Base-by-base conservation (phyloP, 2,329 filamentous ascomycete genomes). In the Xylariaceae sp. region DNA sequence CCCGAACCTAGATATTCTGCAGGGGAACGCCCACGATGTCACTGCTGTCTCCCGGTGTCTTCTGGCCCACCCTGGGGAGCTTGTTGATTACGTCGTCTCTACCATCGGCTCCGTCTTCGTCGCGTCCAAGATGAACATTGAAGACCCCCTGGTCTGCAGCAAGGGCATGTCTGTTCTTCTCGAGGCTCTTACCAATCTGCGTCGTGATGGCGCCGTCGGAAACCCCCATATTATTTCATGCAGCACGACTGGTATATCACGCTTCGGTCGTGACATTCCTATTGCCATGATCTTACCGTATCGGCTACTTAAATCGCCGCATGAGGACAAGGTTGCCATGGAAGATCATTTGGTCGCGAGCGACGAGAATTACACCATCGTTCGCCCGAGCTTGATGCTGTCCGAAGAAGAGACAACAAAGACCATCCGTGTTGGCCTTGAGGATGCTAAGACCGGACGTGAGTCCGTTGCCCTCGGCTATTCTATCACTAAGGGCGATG, bases 251-350 rank as follows among this genome's bases (percentile, higher is more conserved):
- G 79, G 79, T 15, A 67, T 80, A 32, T 70, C 65, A 9, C 55
- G 65, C 6, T 56, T 64, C 27, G 72, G 67, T 4, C 65, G 75
- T 1, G 79, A 81, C 53, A 64, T 77, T 26, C 79, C 80, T 0
- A 35, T 78, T 3, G 52, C 70, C 0, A 67, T 79, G 58, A 37
- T 70, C 1, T 78, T 78, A 0, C 51, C 82, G 6, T 82, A 82
- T 58, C 64, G 72, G 3, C 35, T 74, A 24, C 65, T 81, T 4
- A 64, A 64, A 37, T 68, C 69, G 13, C 75, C 79, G 2, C 78
- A 80, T 57, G 64, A 56, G 11, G 80, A 83, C 58, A 83, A 83
- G 67, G 63, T 62, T 33, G 68, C 65, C 30, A 80, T 81, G 77
- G 80, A 82, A 64, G 55, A 66, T 16, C 37, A 13, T 4, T 40